Evolutionary conservation across 805 yeast genomes (phyloP).

Genomic region (Candida maesae): DNA sequence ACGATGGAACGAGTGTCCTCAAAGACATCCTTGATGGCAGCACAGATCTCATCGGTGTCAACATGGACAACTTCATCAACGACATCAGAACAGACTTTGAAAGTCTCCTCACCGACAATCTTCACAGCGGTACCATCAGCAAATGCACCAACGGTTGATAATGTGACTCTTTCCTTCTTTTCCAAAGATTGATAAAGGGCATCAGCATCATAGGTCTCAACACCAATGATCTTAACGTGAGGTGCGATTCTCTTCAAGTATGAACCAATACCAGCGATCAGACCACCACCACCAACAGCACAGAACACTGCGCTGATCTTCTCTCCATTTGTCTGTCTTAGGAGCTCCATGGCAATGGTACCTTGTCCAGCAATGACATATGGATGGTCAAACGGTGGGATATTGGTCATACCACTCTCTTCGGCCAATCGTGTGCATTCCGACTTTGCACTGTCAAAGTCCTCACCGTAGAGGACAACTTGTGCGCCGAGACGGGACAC

Average conservation of each 20-base stretch:
- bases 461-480: slow-evolving; percentile 90
- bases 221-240: slow-evolving; percentile 93
- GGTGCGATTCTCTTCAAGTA: slow-evolving; percentile 95
- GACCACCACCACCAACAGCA: slow-evolving; percentile 97
- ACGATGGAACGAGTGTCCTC: slow-evolving; percentile 92
- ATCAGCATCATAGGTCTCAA: slow-evolving; percentile 93
- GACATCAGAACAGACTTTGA: slow-evolving; percentile 66
- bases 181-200: slow-evolving; percentile 76
- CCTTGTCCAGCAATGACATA: slow-evolving; percentile 99
- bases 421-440: slow-evolving; percentile 75
- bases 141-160: slow-evolving; percentile 84
- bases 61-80: slow-evolving; percentile 90
- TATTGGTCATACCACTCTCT: slow-evolving; percentile 74
- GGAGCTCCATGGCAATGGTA: slow-evolving; percentile 88
- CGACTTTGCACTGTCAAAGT: slow-evolving; percentile 89
- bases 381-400: slow-evolving; percentile 99
- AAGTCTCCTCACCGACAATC: slow-evolving; percentile 85
- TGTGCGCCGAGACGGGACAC: slow-evolving; percentile 92
- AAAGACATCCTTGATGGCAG: slow-evolving; percentile 94
- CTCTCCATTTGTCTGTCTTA: slow-evolving; percentile 78
- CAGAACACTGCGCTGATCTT: slow-evolving; percentile 83
- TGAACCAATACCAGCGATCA: slow-evolving; percentile 85
- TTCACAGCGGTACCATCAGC: slow-evolving; percentile 99
- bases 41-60: slow-evolving; percentile 90
- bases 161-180: slow-evolving; percentile 47